Conservation (phyloP, 2,329 filamentous ascomycete genomes). For the Curvularia lunata region DNA sequence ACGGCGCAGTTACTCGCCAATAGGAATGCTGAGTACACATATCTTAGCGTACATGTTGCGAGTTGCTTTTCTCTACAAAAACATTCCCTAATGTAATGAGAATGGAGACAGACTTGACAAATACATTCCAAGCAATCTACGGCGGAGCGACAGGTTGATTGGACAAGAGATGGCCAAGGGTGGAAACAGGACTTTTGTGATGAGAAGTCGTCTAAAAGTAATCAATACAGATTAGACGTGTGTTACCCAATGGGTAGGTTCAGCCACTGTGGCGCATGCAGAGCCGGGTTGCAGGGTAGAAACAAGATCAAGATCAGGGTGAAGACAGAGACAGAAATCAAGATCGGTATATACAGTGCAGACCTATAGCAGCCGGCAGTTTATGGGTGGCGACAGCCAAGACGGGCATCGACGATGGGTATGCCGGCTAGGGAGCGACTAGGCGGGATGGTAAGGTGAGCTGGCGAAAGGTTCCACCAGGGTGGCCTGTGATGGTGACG, state of each 20-base stretch:
- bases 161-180: not conserved
- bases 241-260: not conserved
- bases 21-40: too few species aligned
- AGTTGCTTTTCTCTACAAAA: too few species aligned
- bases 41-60: too few species aligned
- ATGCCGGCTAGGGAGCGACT: slow-evolving; percentile 2
- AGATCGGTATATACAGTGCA: slow-evolving; percentile 1
- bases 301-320: not conserved
- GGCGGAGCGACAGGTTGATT: not conserved
- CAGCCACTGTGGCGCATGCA: slow-evolving; percentile 10
- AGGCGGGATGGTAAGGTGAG: slow-evolving; percentile 2
- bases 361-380: not conserved
- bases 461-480: slow-evolving; percentile 12
- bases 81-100: too few species aligned
- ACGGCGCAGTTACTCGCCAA: too few species aligned
- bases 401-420: slow-evolving; percentile 6
- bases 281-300: not conserved
- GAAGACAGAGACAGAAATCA: not conserved
- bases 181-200: not conserved
- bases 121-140: too few species aligned
- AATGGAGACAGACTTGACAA: too few species aligned
- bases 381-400: slow-evolving; percentile 10
- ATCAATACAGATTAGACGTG: not conserved
- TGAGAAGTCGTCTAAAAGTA: not conserved
- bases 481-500: slow-evolving; percentile 11